Evolutionary conservation across 192 early-diverging fungal genomes (phyloP), one percentile per base, ranked within the genome.

Genomic region (Coemansia sp.): DNA sequence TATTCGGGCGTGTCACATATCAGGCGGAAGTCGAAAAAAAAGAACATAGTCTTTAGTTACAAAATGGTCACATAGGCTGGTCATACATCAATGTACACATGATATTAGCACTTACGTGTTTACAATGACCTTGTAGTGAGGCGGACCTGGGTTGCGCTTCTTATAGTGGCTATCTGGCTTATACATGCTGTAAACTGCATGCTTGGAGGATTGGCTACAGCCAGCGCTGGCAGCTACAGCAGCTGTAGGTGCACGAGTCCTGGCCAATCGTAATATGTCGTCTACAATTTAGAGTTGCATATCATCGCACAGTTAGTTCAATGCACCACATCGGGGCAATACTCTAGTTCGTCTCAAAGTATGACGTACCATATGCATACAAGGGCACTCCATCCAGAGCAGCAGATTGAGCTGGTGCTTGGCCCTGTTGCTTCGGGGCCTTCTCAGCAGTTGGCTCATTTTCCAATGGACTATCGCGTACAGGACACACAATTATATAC

Each of bases 81-180:
- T 16, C 21, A 23, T 62, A 62, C 19, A 64, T 63, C 35, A 3
- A 64, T 21, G 30, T 4, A 17, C 23, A 13, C 23, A 13, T 38
- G 60, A 14, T 2, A 1, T 63, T 30, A 32, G 33, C 14, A 75
- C 74, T 66, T 70, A 76, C 74, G 21, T 7, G n/a, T 60, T 62
- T 4, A 69, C 71, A 6, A 58, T 66, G 35, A 76, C 28, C 2
- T 64, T 68, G 64, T 70, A 67, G 59, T 76, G 74, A 30, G 79
- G 70, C 61, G 71, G 40, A 14, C 67, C 68, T 30, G 74, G 65
- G 33, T 46, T 52, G n/a, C 74, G 70, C 49, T 82, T 82, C 50
- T 70, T 82, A 66, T 76, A 82, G 7, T 62, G 68, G 44, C 14
- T 10, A 1, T 59, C 32, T 40, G 79, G 79, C 62, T 61, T 70